Evolutionary conservation across 1,139 yeast species (phyloP).

Genomic region (Taphrina populina): DNA sequence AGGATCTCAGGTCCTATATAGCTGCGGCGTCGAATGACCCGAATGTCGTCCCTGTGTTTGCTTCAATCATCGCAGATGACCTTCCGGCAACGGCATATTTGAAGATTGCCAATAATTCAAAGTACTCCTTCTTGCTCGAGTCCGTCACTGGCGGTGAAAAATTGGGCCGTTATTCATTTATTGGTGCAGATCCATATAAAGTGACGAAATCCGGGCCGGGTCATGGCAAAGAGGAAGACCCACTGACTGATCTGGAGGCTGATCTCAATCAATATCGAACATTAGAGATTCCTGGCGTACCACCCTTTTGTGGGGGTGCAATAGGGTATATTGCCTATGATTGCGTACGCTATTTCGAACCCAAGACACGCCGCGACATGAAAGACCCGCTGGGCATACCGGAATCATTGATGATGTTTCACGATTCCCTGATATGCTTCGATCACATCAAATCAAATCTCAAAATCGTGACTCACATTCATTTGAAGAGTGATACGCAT

Average conservation of each 20-base stretch:
- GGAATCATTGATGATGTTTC: slow-evolving; percentile 87
- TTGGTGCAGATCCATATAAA: slow-evolving; percentile 81
- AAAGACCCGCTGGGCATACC: slow-evolving; percentile 81
- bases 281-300: slow-evolving; percentile 72
- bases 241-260: slow-evolving; percentile 67
- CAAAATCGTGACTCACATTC: slow-evolving; percentile 80
- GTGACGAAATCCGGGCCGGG: slow-evolving; percentile 73
- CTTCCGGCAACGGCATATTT: slow-evolving; percentile 87
- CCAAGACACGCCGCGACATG: slow-evolving; percentile 69
- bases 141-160: slow-evolving; percentile 86
- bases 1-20: slow-evolving; percentile 52
- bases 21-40: slow-evolving; percentile 43
- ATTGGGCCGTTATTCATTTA: slow-evolving; percentile 83
- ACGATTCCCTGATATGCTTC: slow-evolving; percentile 83
- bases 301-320: slow-evolving; percentile 90
- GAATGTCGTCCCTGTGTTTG: slow-evolving; percentile 76
- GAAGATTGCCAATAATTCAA: slow-evolving; percentile 56
- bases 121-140: slow-evolving; percentile 79
- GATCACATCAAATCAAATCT: slow-evolving; percentile 92
- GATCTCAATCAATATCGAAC: slow-evolving; percentile 66
- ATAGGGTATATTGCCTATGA: slow-evolving; percentile 93
- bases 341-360: slow-evolving; percentile 94
- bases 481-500: slow-evolving; percentile 46
- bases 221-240: slow-evolving; percentile 66
- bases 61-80: slow-evolving; percentile 70